These are phyloP conservation scores for Cenchrus purpureus DNA, from an alignment of 176 grass and related monocot genomes.

Conservation along the genomic window DNA sequence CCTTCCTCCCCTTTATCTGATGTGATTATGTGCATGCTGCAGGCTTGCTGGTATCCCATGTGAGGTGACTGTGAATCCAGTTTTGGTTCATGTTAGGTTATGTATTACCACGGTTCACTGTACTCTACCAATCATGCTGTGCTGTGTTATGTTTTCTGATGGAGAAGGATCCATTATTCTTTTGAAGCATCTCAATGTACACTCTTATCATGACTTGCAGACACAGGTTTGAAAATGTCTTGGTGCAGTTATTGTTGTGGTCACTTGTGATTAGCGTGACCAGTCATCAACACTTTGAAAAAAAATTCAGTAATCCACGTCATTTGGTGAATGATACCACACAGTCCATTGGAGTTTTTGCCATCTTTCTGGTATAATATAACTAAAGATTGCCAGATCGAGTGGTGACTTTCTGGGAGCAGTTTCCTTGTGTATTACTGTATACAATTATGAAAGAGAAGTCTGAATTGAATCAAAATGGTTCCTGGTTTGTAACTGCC, in stretches of 20 bases:
- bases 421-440: not conserved
- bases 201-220: not conserved
- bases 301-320: not conserved
- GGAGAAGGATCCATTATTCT: slow-evolving; percentile 19
- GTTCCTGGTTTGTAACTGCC: slow-evolving; percentile 1
- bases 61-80: slow-evolving; percentile 32
- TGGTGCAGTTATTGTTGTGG: slow-evolving; percentile 29
- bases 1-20: slow-evolving; percentile 6
- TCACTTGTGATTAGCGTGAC: not conserved
- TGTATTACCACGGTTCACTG: not conserved
- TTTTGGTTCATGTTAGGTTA: not conserved
- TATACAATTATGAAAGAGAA: slow-evolving; percentile 17
- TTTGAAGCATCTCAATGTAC: not conserved
- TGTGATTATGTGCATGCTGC: slow-evolving; percentile 26
- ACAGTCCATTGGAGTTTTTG: not conserved
- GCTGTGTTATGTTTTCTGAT: slow-evolving; percentile 5
- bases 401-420: not conserved
- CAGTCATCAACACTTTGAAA: not conserved
- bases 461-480: slow-evolving; percentile 3
- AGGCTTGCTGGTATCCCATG: slow-evolving; percentile 55
- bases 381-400: not conserved
- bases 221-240: not conserved
- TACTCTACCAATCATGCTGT: not conserved
- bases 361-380: not conserved
- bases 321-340: not conserved